Conservation (phyloP, 371 early-diverging fungal species). For the Rhizopus delemar region DNA sequence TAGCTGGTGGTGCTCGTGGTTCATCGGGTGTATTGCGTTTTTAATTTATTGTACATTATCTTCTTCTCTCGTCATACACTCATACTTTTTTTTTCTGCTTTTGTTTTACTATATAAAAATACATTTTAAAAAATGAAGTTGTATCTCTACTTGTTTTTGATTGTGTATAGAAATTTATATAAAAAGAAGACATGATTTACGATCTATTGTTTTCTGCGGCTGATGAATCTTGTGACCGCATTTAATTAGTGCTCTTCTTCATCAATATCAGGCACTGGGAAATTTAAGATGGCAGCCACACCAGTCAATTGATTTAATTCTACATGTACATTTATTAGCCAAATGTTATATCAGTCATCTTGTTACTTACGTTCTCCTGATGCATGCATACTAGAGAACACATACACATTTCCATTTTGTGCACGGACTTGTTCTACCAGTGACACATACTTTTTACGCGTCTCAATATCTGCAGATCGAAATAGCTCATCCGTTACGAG, state of each 20-base stretch:
- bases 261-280: slow-evolving; percentile 72
- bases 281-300: slow-evolving; percentile 91
- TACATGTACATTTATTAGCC: slow-evolving; percentile 16
- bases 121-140: no score
- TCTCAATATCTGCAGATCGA: slow-evolving; percentile 81
- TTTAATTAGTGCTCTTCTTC: slow-evolving; percentile 53
- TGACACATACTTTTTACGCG: slow-evolving; percentile 79
- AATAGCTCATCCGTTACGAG: slow-evolving; percentile 92
- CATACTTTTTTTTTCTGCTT: slow-evolving; percentile 3
- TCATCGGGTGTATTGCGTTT: slow-evolving; percentile 30
- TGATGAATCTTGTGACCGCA: background rate
- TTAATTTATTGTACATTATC: slow-evolving; percentile 19
- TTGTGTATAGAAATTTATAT: no score
- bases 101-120: no score
- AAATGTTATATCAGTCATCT: background rate
- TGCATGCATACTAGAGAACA: slow-evolving; percentile 91
- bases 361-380: slow-evolving; percentile 85
- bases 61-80: background rate
- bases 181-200: no score
- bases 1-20: slow-evolving; percentile 21
- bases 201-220: no score
- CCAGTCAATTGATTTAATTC: slow-evolving; percentile 91
- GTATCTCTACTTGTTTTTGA: no score
- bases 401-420: slow-evolving; percentile 78
- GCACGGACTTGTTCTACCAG: slow-evolving; percentile 83